Conservation (phyloP, 352 stramenopile genomes). For the Globisporangium parvum region DNA sequence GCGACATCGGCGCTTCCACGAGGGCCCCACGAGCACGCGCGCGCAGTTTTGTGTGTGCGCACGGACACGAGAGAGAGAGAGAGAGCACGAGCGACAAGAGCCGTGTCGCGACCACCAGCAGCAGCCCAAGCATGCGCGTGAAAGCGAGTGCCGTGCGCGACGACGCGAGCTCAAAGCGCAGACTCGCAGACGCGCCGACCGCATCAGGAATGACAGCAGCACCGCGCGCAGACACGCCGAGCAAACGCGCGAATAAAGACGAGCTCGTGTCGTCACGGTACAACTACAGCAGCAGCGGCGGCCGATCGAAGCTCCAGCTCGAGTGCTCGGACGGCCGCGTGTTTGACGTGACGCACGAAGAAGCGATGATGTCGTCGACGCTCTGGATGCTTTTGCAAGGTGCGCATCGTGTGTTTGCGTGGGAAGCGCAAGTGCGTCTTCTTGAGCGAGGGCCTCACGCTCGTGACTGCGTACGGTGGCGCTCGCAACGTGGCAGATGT, state of each 20-base stretch:
- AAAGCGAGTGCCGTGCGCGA: slow-evolving; percentile 5
- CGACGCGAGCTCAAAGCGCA: slow-evolving; percentile 9
- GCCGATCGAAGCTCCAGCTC: slow-evolving; percentile 61
- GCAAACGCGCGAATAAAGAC: slow-evolving; percentile 1
- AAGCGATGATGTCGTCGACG: slow-evolving; percentile 85
- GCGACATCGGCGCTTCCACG: too few species aligned
- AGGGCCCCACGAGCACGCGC: not conserved
- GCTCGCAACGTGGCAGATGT: slow-evolving; percentile 25
- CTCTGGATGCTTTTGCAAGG: slow-evolving; percentile 76
- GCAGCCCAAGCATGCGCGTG: slow-evolving; percentile 7
- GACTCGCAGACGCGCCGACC: slow-evolving; percentile 6
- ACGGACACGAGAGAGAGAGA: not conserved
- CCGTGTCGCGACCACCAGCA: not conserved
- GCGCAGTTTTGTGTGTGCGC: too few species aligned
- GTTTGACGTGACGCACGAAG: slow-evolving; percentile 74
- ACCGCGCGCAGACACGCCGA: not conserved
- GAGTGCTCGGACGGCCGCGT: slow-evolving; percentile 62
- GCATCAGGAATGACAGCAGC: not conserved
- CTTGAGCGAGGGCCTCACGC: not conserved
- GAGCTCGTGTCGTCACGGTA: slow-evolving; percentile 8
- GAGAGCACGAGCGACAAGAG: not conserved
- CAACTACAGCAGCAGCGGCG: slow-evolving; percentile 9
- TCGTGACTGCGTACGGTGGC: not conserved
- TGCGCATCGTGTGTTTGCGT: slow-evolving; percentile 8
- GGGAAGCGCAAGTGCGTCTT: not conserved